Conservation (phyloP, 1,139 yeast genomes). For the Saccharomycopsis crataegensis region DNA sequence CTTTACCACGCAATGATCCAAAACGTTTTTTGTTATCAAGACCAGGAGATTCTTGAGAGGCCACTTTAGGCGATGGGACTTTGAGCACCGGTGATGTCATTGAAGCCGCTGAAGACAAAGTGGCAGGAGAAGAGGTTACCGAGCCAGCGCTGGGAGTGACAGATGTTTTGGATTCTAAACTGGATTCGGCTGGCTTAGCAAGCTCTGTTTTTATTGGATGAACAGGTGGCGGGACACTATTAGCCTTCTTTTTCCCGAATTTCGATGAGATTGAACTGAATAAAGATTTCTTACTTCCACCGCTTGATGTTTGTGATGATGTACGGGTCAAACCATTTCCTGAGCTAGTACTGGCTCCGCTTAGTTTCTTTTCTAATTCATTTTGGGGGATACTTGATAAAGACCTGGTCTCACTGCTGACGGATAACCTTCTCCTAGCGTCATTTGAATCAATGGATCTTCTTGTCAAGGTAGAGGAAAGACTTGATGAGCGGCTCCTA, state of each 20-base stretch:
- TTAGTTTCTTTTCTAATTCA: constrained; percentile 2
- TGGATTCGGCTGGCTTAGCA: neutral
- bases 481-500: constrained; percentile 14
- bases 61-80: neutral
- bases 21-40: constrained; percentile 22
- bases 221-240: constrained; percentile 1
- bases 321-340: neutral
- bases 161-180: neutral
- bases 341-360: neutral
- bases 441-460: constrained; percentile 11
- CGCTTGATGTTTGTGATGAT: constrained; percentile 7
- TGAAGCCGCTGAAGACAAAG: neutral
- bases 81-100: neutral
- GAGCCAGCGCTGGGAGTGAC: neutral
- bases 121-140: neutral
- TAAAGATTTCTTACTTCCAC: constrained; percentile 33
- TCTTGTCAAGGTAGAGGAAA: constrained; percentile 14
- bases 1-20: constrained; percentile 21
- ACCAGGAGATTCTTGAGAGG: neutral
- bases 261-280: constrained; percentile 51
- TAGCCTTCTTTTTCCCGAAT: constrained; percentile 32
- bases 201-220: neutral
- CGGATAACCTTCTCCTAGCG: constrained; percentile 8
- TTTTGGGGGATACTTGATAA: constrained; percentile 7
- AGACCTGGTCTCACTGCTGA: constrained; percentile 7